Conservation (phyloP, 306 rosid species). For the Cicer cuneatum region DNA sequence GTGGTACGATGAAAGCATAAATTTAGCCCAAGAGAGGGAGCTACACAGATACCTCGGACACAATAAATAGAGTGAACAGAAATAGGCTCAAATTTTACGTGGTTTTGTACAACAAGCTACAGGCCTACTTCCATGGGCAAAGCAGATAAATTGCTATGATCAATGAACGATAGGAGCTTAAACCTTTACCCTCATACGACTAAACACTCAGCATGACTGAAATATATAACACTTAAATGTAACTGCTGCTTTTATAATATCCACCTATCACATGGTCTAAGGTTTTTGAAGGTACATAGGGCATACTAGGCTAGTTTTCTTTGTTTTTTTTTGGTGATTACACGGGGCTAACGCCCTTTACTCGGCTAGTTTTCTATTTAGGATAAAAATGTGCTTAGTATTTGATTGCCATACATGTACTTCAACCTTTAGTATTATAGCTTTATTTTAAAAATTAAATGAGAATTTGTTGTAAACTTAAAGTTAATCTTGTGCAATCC, state of each 20-base stretch:
- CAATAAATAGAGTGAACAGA: neutral
- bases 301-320: neutral
- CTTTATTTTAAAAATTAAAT: neutral
- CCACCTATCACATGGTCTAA: neutral
- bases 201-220: neutral
- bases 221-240: neutral
- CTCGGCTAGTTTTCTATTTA: neutral
- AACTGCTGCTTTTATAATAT: neutral
- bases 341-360: too few relatives aligned
- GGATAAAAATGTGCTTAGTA: neutral
- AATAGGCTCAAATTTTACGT: constrained; percentile 11
- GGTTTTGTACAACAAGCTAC: neutral
- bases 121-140: neutral
- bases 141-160: neutral
- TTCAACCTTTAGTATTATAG: neutral
- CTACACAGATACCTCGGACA: neutral
- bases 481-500: neutral
- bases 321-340: too few relatives aligned
- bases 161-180: neutral
- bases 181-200: constrained; percentile 1
- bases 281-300: neutral
- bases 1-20: neutral
- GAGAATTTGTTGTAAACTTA: neutral
- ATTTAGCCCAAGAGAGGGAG: neutral
- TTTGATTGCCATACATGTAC: neutral